phyloP scores from a whole-genome alignment of 2,329 filamentous ascomycete genomes.

The Verticillium nonalfalfae region DNA sequence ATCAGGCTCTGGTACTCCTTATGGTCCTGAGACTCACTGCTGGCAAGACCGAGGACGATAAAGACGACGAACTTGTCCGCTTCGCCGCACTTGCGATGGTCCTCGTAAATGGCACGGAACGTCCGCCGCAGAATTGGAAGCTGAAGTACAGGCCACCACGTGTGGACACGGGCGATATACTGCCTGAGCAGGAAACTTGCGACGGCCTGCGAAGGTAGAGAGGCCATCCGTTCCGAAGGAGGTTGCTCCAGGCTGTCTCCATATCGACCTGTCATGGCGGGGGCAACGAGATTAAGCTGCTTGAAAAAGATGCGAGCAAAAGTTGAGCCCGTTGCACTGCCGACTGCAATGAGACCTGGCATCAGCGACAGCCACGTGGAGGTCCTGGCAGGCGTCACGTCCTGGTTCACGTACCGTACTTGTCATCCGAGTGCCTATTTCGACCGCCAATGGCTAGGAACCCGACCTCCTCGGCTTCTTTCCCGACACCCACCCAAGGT shows the following conservation, averaged over 20 bases:
- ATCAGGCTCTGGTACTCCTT: constrained; percentile 11
- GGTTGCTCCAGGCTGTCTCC: background rate
- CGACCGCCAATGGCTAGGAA: constrained; percentile 14
- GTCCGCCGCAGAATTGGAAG: constrained; percentile 11
- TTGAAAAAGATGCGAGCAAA: constrained; percentile 19
- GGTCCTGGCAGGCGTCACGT: no score
- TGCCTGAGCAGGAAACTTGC: constrained; percentile 10
- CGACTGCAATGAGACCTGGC: constrained; percentile 5
- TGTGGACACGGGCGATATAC: constrained; percentile 17
- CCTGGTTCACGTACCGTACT: constrained; percentile 10
- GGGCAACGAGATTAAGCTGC: constrained; percentile 10
- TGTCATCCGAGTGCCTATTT: constrained; percentile 8
- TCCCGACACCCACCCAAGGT: background rate
- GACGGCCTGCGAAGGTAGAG: constrained; percentile 12
- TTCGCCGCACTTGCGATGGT: constrained; percentile 7
- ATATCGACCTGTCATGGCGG: background rate
- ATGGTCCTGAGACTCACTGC: constrained; percentile 6
- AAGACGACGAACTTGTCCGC: constrained; percentile 13
- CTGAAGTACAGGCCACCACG: constrained; percentile 18
- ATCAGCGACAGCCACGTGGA: background rate
- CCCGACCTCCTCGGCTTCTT: constrained; percentile 18
- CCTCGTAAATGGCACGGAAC: constrained; percentile 10
- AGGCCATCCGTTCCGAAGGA: constrained; percentile 6
- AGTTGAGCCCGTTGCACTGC: constrained; percentile 16
- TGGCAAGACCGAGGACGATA: constrained; percentile 12